Evolutionary conservation across 2,329 filamentous ascomycete genomes (phyloP), one percentile per base, ranked within the genome.

Genomic region (Cladosporium colombiae): DNA sequence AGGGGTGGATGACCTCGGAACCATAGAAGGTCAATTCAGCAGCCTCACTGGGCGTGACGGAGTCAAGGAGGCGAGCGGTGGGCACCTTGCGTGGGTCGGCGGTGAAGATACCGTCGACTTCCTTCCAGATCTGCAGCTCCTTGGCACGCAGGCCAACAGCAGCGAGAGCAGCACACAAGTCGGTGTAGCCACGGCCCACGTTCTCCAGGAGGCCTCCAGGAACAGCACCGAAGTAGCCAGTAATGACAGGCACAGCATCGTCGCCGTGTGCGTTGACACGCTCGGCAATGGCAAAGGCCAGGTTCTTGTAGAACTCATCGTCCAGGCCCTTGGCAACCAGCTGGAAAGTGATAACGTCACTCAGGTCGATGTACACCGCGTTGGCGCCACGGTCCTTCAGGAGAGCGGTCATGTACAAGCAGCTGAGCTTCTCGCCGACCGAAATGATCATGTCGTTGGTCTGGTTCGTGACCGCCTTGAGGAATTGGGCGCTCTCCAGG

Each of bases 111-210:
- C 93, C 93, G 78, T 99, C 95, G 7, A 99, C 95, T 77, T 99
- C 95, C 81, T 99, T 99, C 95, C 95, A 98, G 69, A 99, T 91
- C 78, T 99, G 95, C 62, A 99, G 85, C 78, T 99, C 95, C 63
- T 89, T 83, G 0, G 95, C 95, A 72, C 87, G 84, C n/a, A 96
- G 82, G 4, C 93, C 94, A 11, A 99, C 94, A 1, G 95, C 93
- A 61, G 93, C 89, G 18, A 99, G 83, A 6, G 95, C 93, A 14
- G 95, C 94, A 77, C 95, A 98, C 56, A 99, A 86, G 79, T 99
- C 95, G 11, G 95, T 98, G 79, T 99, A 99, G 33, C 95, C 95
- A 72, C 95, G 90, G 23, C 95, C 95, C 69, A 99, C 91, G 72
- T 96, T 91, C 72, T 94, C 91, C 72, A 99, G 87, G 65, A 99